Evolutionary conservation across 768 basidiomycete species (phyloP), one percentile per base, ranked within the genome.

Genomic region (Mycena albidolilacea): DNA sequence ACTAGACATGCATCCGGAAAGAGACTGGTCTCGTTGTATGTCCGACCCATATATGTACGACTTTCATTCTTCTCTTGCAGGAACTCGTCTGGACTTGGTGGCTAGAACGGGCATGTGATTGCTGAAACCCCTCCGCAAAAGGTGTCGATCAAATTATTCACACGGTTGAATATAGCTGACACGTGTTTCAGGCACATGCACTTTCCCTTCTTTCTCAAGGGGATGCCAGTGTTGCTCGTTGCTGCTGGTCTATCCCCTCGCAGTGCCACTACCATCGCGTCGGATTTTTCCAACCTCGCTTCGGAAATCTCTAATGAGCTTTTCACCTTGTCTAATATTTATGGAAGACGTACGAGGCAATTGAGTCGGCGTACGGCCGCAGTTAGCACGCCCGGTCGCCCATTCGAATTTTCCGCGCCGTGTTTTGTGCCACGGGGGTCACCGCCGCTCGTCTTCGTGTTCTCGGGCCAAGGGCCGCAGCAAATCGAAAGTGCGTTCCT

Each of bases 31-130:
- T 60, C 59, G 7, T 41, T 60, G 59, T 39, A 41, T 43, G 59
- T 57, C 30, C 0, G 38, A n/a, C 5, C 39, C 59, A 12, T 6
- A 21, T 14, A 1, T 17, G 11, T 21, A 21, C 38, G 35, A 21
- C 1, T 46, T 44, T 48, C 83, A 69, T n/a, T 54, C 44, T 67
- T 65, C 8, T 38, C 37, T 74, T 30, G 11, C 55, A 39, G 44
- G 30, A 67, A 64, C 57, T 30, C 52, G 67, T 86, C 82, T 41
- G 87, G 87, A 1, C 85, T 87, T 50, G 82, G 84, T 30, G 87
- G 87, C 21, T 80, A 82, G 15, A 86, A 85, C 66, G 87, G 84
- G 1, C 85, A 86, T 65, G 80, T 78, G 21, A 79, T 87, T 35
- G 62, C 86, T 7, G 81, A 86, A 72, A 78, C 78, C 39, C 80